Evolutionary conservation across 441 rosid species (phyloP), one percentile per base, ranked within the genome.

Genomic region (Populus hybrid): DNA sequence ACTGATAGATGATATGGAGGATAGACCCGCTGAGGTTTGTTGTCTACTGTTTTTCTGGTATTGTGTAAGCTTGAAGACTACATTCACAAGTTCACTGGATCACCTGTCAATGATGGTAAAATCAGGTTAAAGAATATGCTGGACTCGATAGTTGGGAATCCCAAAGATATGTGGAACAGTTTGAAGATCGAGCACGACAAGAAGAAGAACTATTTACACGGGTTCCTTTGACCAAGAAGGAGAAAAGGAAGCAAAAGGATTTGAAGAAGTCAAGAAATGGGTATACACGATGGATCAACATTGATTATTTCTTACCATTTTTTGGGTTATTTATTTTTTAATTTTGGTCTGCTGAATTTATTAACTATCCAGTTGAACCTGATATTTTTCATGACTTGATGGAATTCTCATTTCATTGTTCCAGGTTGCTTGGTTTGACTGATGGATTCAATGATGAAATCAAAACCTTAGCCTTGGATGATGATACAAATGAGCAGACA

Each of bases 191-290:
- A 71, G 90, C 89, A 21, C 61, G 66, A 71, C 86, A 71, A 79
- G 98, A 95, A 83, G 99, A 95, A 87, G 97, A 92, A 26, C 91
- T 86, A 79, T 93, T 94, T 78, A 81, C 78, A 45, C 90, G 95
- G 24, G 97, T 89, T 77, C 90, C 97, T 73, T 79, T 92, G 71
- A 87, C 95, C 1, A 93, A 83, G 86, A 76, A 77, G 82, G 95
- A 94, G 83, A 94, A 89, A 80, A 88, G 81, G 85, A 83, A 75
- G 86, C 90, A 86, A 79, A 94, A 92, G 82, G 87, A 86, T 83
- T 83, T 92, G 77, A 82, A 83, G 86, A 90, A 92, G 85, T 89
- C 97, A 73, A 84, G 90, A 85, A 89, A 86, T 80, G 99, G 99
- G 97, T 94, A 90, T 16, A 4, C 33, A 87, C 71, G 36, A 50